These are phyloP conservation scores for Blastocystis sp. DNA, from an alignment of 352 stramenopile species.

Conservation along the genomic window DNA sequence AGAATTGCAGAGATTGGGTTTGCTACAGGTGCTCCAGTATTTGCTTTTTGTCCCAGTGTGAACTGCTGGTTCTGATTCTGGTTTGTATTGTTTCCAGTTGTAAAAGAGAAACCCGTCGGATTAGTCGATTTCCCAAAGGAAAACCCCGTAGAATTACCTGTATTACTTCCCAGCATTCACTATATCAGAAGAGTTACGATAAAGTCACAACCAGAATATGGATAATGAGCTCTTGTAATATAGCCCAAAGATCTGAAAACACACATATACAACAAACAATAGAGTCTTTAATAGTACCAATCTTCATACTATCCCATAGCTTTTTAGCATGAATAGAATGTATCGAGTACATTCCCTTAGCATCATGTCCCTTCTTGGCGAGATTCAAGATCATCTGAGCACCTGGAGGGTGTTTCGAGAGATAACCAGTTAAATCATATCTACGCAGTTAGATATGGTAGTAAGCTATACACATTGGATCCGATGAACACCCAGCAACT, in stretches of 20 bases:
- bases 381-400: not conserved
- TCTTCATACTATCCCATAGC: slow-evolving; percentile 1
- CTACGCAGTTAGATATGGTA: not conserved
- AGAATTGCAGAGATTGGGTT: slow-evolving; percentile 13
- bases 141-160: too few species aligned
- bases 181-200: too few species aligned
- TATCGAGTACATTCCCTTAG: not conserved
- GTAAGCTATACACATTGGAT: not conserved
- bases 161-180: too few species aligned
- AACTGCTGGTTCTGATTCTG: not conserved
- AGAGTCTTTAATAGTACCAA: not conserved
- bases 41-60: not conserved
- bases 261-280: not conserved
- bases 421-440: slow-evolving; percentile 22
- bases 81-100: not conserved
- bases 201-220: too few species aligned
- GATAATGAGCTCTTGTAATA: too few species aligned
- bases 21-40: not conserved
- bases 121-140: not conserved
- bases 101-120: not conserved
- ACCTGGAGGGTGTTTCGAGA: not conserved
- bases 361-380: not conserved
- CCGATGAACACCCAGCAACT: slow-evolving; percentile 15
- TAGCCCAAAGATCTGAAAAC: too few species aligned
- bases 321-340: not conserved